Percentiles rank a stretch among this genome's conserved stretches.
Conservation (phyloP, 768 basidiomycete species). For the Boletus tomentosulus region DNA sequence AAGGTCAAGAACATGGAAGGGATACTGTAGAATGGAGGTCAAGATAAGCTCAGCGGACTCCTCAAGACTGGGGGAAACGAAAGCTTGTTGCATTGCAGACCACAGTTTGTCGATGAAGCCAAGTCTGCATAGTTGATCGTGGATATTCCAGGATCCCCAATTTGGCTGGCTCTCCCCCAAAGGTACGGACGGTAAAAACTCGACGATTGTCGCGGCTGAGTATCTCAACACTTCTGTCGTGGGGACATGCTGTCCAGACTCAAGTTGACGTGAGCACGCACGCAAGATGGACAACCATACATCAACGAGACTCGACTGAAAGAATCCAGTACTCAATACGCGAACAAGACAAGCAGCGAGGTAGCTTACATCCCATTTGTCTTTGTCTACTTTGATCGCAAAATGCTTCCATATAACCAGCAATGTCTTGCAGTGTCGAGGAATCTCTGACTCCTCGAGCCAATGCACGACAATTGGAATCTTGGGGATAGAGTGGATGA, state of each 20-base stretch:
- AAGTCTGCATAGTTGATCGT: conserved; percentile 38
- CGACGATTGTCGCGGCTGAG: conserved; percentile 33
- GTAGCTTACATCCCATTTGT: conserved; percentile 24
- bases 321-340: conserved; percentile 3
- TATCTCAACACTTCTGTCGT: conserved; percentile 32
- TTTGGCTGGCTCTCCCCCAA: conserved; percentile 5
- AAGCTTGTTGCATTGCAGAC: conserved; percentile 48
- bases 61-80: conserved; percentile 38
- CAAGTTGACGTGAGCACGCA: conserved; percentile 41
- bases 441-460: conserved; percentile 38
- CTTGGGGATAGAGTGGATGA: conserved; percentile 25
- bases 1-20: conserved; percentile 39
- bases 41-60: conserved; percentile 46
- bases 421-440: conserved; percentile 36
- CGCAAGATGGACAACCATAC: conserved; percentile 59
- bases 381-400: conserved; percentile 16
- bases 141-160: conserved; percentile 20
- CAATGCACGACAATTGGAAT: conserved; percentile 27
- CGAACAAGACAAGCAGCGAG: neutral
- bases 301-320: conserved; percentile 38
- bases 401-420: conserved; percentile 36
- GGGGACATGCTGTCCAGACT: conserved; percentile 35
- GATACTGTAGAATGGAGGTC: conserved; percentile 39
- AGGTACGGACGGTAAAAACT: conserved; percentile 30
- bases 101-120: conserved; percentile 44